These are phyloP conservation scores for Populus simonii DNA, from an alignment of 345 rosid genomes.

Conservation along the genomic window DNA sequence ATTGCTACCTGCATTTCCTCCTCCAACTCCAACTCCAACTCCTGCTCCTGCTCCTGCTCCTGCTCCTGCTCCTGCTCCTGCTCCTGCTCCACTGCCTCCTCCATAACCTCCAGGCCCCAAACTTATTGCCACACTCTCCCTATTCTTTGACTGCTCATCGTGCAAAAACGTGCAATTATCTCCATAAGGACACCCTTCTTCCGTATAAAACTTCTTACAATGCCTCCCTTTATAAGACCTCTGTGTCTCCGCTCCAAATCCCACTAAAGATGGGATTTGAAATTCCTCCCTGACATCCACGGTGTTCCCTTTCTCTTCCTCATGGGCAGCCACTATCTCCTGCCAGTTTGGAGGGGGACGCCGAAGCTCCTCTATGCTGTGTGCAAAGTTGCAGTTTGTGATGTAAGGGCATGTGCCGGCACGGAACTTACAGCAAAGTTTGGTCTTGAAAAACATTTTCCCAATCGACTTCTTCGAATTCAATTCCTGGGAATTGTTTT, in stretches of 20 bases:
- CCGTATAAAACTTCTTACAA: slow-evolving; percentile 93
- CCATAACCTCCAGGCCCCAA: slow-evolving; percentile 90
- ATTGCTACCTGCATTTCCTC: slow-evolving; percentile 31
- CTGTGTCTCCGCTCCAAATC: slow-evolving; percentile 48
- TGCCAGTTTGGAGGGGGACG: slow-evolving; percentile 78
- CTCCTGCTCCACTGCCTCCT: slow-evolving; percentile 39
- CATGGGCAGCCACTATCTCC: slow-evolving; percentile 68
- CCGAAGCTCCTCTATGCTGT: slow-evolving; percentile 83
- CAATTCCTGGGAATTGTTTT: slow-evolving; percentile 44
- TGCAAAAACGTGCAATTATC: slow-evolving; percentile 87
- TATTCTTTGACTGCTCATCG: slow-evolving; percentile 86
- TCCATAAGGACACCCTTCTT: slow-evolving; percentile 97
- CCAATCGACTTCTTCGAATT: slow-evolving; percentile 65
- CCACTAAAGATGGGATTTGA: slow-evolving; percentile 71
- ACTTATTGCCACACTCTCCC: slow-evolving; percentile 93
- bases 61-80: not conserved
- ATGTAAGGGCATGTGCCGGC: slow-evolving; percentile 72
- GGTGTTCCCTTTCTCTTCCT: slow-evolving; percentile 42
- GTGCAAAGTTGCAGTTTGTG: slow-evolving; percentile 81
- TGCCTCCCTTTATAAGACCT: slow-evolving; percentile 83
- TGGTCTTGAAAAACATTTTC: slow-evolving; percentile 79
- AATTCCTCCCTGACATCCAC: slow-evolving; percentile 62
- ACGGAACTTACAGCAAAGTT: slow-evolving; percentile 74
- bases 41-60: slow-evolving; percentile 7
- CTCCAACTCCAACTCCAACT: slow-evolving; percentile 27